Conservation (phyloP, 148 eudicot species). For the Camellia granthamiana region DNA sequence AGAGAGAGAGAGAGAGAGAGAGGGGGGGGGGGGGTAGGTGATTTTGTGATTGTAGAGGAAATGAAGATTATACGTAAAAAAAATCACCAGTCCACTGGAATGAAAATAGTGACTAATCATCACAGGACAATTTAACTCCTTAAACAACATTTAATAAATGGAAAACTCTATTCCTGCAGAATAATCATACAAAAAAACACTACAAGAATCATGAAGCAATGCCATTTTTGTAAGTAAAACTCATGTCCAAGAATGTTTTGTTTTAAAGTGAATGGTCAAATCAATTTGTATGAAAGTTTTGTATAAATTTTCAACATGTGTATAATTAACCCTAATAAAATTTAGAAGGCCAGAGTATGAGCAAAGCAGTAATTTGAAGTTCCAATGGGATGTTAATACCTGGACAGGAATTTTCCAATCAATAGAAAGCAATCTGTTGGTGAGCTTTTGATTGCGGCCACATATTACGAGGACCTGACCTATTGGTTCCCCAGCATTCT, state of each 20-base stretch:
- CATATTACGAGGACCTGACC: conserved; percentile 94
- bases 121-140: not conserved
- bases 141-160: not conserved
- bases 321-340: too few species aligned
- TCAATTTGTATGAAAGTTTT: too few species aligned
- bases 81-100: not conserved
- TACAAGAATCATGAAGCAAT: too few species aligned
- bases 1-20: not conserved
- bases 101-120: not conserved
- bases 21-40: not conserved
- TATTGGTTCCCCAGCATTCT: conserved; percentile 59
- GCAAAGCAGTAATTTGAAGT: not conserved
- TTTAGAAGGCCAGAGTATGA: too few species aligned
- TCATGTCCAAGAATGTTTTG: too few species aligned
- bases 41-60: not conserved
- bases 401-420: conserved; percentile 89
- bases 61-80: not conserved
- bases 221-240: too few species aligned
- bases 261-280: too few species aligned
- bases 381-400: conserved; percentile 36
- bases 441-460: conserved; percentile 90
- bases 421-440: conserved; percentile 58
- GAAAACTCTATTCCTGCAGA: too few species aligned
- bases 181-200: too few species aligned
- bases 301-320: too few species aligned